Conservation (phyloP, 306 rosid species). For the Acacia crassicarpa region DNA sequence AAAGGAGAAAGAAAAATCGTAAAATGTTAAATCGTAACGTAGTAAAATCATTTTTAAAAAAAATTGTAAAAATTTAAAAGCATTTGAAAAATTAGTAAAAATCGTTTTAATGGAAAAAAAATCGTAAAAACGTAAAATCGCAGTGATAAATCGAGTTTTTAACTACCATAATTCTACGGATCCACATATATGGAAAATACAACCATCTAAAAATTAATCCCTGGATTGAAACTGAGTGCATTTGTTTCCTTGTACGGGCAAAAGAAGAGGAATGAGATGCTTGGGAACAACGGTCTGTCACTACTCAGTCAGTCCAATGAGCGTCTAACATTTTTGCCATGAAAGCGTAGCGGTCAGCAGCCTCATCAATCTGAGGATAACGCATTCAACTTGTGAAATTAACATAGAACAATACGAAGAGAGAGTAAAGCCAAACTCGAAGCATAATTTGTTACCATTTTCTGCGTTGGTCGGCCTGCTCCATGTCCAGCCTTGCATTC, state of each 20-base stretch:
- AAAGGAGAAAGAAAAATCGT: too few relatives aligned
- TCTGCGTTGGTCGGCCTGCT: conserved; percentile 90
- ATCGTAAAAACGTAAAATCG: too few relatives aligned
- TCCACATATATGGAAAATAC: not conserved
- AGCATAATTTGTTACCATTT: conserved; percentile 49
- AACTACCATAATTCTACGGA: not conserved
- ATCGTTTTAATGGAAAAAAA: too few relatives aligned
- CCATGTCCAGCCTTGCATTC: conserved; percentile 89
- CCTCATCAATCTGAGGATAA: conserved; percentile 48
- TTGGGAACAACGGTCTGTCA: not conserved
- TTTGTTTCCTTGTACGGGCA: not conserved
- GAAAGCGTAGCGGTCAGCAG: conserved; percentile 48
- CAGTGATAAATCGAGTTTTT: too few relatives aligned
- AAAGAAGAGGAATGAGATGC: not conserved
- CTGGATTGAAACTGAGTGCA: not conserved
- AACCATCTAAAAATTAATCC: not conserved
- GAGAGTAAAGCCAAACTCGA: not conserved
- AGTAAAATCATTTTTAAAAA: too few relatives aligned
- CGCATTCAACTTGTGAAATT: not conserved
- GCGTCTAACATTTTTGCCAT: conserved; percentile 49
- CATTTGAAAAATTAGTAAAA: too few relatives aligned
- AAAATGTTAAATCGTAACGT: too few relatives aligned
- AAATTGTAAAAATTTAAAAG: too few relatives aligned
- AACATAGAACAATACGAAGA: not conserved
- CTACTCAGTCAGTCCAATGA: conserved; percentile 43